Conservation (phyloP, 371 early-diverging fungal genomes). For the Funneliformis caledonium region DNA sequence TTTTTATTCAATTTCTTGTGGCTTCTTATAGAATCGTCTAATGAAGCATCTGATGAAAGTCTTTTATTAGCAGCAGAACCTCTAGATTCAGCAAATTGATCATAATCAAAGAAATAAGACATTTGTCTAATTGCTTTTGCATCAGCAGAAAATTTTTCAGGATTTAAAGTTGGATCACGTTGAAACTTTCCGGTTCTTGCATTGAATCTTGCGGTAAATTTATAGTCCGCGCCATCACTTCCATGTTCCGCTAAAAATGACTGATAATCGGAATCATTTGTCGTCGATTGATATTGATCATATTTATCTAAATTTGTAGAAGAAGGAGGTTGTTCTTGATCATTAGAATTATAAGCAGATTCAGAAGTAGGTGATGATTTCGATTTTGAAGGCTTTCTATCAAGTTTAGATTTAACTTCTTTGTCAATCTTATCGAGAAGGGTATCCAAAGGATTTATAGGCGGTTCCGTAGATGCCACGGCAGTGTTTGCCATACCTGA, state of each 20-base stretch:
- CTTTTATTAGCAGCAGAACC: constrained; percentile 26
- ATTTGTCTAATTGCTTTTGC: constrained; percentile 43
- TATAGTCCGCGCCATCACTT: constrained; percentile 43
- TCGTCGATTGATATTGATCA: not conserved
- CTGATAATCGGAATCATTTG: constrained; percentile 20
- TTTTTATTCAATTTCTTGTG: constrained; percentile 47
- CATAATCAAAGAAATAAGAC: constrained; percentile 45
- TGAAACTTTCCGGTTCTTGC: constrained; percentile 58
- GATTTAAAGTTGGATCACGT: constrained; percentile 42
- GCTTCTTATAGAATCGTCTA: not conserved
- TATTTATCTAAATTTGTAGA: not conserved
- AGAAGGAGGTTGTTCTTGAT: not conserved
- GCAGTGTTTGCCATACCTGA: not conserved
- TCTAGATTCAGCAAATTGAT: constrained; percentile 41
- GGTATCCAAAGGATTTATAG: constrained; percentile 46
- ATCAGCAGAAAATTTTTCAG: constrained; percentile 41
- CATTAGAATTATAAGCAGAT: not conserved
- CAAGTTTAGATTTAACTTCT: constrained; percentile 48
- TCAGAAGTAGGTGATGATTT: constrained; percentile 6
- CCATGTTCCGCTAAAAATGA: constrained; percentile 33
- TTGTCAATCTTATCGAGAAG: constrained; percentile 53
- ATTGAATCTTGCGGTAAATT: constrained; percentile 57
- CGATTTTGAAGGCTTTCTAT: constrained; percentile 30
- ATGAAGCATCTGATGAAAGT: not conserved
- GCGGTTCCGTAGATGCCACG: not conserved